These are phyloP conservation scores for Puccinia sorghi DNA, from an alignment of 1,284 basidiomycete genomes.

Conservation along the genomic window DNA sequence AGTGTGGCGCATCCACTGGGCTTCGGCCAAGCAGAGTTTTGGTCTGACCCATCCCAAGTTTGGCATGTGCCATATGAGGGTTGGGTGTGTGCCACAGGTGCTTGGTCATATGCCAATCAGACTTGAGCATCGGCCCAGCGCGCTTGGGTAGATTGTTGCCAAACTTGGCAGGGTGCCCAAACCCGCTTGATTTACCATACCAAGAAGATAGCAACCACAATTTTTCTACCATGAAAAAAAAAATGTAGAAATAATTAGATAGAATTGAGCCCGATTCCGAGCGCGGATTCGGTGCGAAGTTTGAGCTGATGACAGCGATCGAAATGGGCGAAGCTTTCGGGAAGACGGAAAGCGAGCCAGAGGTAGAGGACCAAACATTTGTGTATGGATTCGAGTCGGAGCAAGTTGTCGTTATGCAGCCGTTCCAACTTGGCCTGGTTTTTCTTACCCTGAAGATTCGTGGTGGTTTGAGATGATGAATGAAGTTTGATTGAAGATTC, in stretches of 20 bases:
- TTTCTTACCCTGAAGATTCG: constrained; percentile 6
- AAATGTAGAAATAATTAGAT: background rate
- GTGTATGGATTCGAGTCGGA: constrained; percentile 75
- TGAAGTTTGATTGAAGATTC: constrained; percentile 15
- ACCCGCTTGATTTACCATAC: no score
- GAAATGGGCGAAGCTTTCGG: constrained; percentile 66
- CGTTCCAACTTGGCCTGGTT: constrained; percentile 39
- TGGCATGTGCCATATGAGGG: no score
- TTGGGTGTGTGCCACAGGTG: no score
- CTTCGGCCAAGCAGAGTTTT: no score
- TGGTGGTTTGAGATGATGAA: constrained; percentile 38
- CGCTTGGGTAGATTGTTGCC: no score
- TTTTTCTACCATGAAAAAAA: no score
- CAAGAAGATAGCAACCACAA: no score
- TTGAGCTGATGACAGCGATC: constrained; percentile 10
- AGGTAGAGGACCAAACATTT: constrained; percentile 78
- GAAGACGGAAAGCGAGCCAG: constrained; percentile 80
- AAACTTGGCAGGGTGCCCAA: no score
- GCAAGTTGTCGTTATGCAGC: constrained; percentile 57
- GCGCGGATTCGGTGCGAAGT: constrained; percentile 16
- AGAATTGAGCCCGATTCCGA: constrained; percentile 34
- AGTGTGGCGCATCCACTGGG: no score
- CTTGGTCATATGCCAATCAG: no score
- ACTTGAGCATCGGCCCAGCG: no score
- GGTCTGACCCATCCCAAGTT: no score